Percentiles rank a stretch among this genome's conserved stretches.
These are phyloP conservation scores for Phycomyces blakesleeanus DNA, from an alignment of 192 early-diverging fungal genomes.

Conservation along the genomic window DNA sequence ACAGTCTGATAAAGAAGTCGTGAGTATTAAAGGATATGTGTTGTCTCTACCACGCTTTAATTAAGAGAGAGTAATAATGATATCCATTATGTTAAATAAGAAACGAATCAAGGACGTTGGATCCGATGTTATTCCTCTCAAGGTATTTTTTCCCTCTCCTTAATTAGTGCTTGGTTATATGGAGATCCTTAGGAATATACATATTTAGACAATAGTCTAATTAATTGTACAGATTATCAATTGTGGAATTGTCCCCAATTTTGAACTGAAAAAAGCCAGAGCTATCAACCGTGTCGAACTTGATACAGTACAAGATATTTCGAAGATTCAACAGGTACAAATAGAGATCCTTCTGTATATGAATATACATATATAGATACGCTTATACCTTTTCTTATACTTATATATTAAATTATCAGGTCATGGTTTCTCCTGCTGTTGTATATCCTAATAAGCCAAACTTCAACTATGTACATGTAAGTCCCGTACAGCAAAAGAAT, in stretches of 20 bases:
- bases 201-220: conserved; percentile 3
- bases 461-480: conserved; percentile 53
- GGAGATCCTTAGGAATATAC: conserved; percentile 14
- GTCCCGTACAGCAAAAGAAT: conserved; percentile 4
- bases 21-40: conserved; percentile 11
- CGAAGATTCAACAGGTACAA: conserved; percentile 36
- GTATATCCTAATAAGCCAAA: conserved; percentile 47
- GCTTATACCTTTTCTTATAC: not conserved
- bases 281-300: conserved; percentile 48
- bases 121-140: conserved; percentile 19
- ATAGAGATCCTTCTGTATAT: too few relatives aligned
- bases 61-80: too few relatives aligned
- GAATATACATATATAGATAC: not conserved
- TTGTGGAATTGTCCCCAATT: conserved; percentile 43
- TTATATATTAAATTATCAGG: too few relatives aligned
- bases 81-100: too few relatives aligned
- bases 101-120: conserved; percentile 26
- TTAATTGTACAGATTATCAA: conserved; percentile 31
- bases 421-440: conserved; percentile 53
- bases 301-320: conserved; percentile 37
- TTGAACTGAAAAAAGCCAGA: conserved; percentile 34
- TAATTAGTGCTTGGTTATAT: not conserved
- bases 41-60: not conserved
- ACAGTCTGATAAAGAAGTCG: conserved; percentile 43
- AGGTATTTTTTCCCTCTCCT: too few relatives aligned